Percentiles rank a stretch among this genome's conserved stretches.
Conservation (phyloP, 768 basidiomycete genomes). For the Daedaleopsis nitida region DNA sequence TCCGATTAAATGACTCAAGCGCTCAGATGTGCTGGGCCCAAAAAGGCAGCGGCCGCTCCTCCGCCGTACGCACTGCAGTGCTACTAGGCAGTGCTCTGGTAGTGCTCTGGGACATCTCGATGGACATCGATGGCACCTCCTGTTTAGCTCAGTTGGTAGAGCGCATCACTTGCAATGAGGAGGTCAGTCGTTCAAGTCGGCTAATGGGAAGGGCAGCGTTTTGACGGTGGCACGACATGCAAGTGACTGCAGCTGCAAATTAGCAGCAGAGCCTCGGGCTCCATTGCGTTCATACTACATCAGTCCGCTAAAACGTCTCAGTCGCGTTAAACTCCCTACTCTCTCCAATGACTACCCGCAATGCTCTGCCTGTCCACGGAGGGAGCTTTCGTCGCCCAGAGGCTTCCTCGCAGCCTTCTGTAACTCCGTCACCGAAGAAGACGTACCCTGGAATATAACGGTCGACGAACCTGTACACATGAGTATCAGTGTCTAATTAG, state of each 20-base stretch:
- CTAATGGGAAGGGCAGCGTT: constrained; percentile 30
- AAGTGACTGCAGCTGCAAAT: not conserved
- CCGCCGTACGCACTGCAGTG: no score
- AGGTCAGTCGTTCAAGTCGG: constrained; percentile 70
- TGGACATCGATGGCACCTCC: constrained; percentile 15
- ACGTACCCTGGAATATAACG: constrained; percentile 95
- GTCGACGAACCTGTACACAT: constrained; percentile 69
- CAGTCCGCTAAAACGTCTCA: constrained; percentile 39
- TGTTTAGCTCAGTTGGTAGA: constrained; percentile 50
- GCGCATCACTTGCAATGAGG: constrained; percentile 66
- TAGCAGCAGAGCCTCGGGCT: not conserved
- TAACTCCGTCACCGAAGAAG: constrained; percentile 71
- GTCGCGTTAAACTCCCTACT: constrained; percentile 48
- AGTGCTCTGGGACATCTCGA: not conserved
- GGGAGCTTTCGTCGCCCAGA: constrained; percentile 16
- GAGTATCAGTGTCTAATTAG: not conserved
- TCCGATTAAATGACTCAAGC: not conserved
- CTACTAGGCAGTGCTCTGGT: no score
- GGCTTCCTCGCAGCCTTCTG: constrained; percentile 30
- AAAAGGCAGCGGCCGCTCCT: not conserved
- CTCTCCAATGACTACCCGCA: constrained; percentile 58
- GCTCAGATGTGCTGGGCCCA: no score
- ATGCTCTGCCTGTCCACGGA: constrained; percentile 52
- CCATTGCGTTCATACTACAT: not conserved
- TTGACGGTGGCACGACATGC: not conserved